Evolutionary conservation across 345 rosid genomes (phyloP), one percentile per base, ranked within the genome.

Genomic region (Lepidium sativum): DNA sequence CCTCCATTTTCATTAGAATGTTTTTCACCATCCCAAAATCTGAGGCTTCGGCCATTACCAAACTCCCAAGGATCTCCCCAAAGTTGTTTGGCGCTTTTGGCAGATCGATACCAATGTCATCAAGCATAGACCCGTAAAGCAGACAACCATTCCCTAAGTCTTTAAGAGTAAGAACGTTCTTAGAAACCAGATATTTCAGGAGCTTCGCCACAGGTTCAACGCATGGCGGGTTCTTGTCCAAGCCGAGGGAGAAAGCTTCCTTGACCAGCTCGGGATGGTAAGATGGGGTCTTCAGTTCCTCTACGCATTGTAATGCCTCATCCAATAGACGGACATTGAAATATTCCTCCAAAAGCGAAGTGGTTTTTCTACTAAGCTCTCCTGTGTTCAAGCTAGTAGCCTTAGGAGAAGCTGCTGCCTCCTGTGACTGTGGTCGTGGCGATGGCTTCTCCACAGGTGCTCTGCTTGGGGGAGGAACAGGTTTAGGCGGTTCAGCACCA

Each of bases 51-150:
- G 74, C 79, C 77, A 80, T 48, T 44, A 88, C 66, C 27, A 94
- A 76, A 61, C 75, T 77, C 58, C 96, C 97, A 1, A 90, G 49
- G 32, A 94, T 79, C 70, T 84, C 87, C 27, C 96, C 96, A 68
- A 87, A 94, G 72, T 80, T 78, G 63, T 67, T 67, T 3, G 92
- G 97, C 1, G 97, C 99, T 61, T 75, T 89, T 0, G 97, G 99
- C 20, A 84, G 71, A 70, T 92, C 98, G 20, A 92, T 87, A 11
- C 80, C 96, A n/a, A 89, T 57, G 54, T 92, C 97, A 73, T 92
- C 96, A 56, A 92, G 58, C 85, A 75, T 69, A 1, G 86, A 78
- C 15, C 84, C 90, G 32, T 83, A 92, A 6, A 81, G 81, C 73
- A 87, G 16, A 69, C 91, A 87, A 20, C 97, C 98, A 4, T 78